Percentiles rank a stretch among this genome's conserved stretches.
Evolutionary conservation across 495 filamentous ascomycete genomes (phyloP).

Genomic region (Evansstolkia leycettana): DNA sequence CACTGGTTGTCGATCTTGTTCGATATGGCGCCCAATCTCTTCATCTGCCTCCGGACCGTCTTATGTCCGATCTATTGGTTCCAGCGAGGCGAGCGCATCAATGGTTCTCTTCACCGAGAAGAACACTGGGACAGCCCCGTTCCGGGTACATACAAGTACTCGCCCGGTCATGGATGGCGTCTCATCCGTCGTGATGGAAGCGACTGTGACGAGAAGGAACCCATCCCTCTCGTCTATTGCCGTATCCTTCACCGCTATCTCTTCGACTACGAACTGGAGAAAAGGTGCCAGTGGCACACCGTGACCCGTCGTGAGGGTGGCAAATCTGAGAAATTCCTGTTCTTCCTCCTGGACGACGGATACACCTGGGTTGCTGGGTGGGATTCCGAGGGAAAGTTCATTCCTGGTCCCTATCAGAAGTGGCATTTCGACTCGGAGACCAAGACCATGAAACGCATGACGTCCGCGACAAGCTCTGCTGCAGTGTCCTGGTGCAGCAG

Average conservation of each 20-base stretch:
- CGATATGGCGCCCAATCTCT: constrained; percentile 34
- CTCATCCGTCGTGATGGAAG: constrained; percentile 25
- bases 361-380: constrained; percentile 33
- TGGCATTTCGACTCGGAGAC: constrained; percentile 29
- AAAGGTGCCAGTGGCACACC: constrained; percentile 29
- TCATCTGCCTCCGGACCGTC: constrained; percentile 27
- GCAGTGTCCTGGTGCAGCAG: constrained; percentile 30
- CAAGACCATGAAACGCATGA: constrained; percentile 26
- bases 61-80: constrained; percentile 36
- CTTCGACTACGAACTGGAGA: constrained; percentile 31
- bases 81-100: constrained; percentile 25
- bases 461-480: constrained; percentile 24
- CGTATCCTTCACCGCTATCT: constrained; percentile 36
- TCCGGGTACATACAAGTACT: constrained; percentile 33
- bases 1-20: no score
- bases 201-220: constrained; percentile 26
- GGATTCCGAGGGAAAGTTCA: constrained; percentile 31
- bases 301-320: constrained; percentile 23
- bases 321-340: constrained; percentile 24
- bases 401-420: constrained; percentile 33
- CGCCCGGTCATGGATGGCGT: constrained; percentile 32
- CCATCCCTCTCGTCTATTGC: constrained; percentile 31
- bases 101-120: constrained; percentile 23
- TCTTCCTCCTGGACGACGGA: constrained; percentile 33
- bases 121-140: constrained; percentile 35